Conservation (phyloP, 768 basidiomycete species). For the Crassisporium funariophilum region DNA sequence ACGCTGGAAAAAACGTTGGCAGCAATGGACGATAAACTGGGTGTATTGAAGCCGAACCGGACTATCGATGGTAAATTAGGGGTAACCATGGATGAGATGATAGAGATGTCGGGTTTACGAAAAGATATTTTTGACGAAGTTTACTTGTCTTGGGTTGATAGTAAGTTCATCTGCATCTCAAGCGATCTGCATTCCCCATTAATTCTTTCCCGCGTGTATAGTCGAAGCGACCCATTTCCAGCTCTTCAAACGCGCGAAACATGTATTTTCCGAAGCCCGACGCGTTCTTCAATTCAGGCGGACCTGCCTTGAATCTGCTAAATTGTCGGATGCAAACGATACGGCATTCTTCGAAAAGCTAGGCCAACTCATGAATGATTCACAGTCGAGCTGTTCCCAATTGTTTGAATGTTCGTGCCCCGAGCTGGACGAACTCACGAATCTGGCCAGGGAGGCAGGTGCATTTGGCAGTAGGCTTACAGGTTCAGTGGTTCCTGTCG, state of each 20-base stretch:
- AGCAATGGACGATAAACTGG: conserved; percentile 48
- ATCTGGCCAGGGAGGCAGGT: conserved; percentile 66
- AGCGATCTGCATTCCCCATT: conserved; percentile 3
- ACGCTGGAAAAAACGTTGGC: conserved; percentile 50
- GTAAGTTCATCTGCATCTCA: conserved; percentile 41
- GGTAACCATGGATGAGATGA: conserved; percentile 75
- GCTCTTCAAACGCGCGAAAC: conserved; percentile 79
- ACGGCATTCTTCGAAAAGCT: conserved; percentile 32
- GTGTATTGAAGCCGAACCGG: conserved; percentile 49
- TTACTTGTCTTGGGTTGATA: conserved; percentile 80
- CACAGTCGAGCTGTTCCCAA: conserved; percentile 67
- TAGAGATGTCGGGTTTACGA: conserved; percentile 59
- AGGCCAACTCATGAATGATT: conserved; percentile 78
- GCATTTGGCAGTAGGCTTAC: conserved; percentile 86
- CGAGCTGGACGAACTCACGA: conserved; percentile 72
- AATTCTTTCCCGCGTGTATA: conserved; percentile 28
- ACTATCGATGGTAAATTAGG: conserved; percentile 51
- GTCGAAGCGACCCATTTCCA: conserved; percentile 84
- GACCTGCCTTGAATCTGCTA: conserved; percentile 53
- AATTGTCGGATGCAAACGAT: conserved; percentile 16
- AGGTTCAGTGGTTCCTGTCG: conserved; percentile 43
- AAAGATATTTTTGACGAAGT: conserved; percentile 59
- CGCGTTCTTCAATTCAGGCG: conserved; percentile 80
- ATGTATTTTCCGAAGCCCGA: conserved; percentile 79
- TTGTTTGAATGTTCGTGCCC: conserved; percentile 80